These are phyloP conservation scores for Wickerhamomyces xylosicus DNA, from an alignment of 805 yeast genomes.

Conservation along the genomic window DNA sequence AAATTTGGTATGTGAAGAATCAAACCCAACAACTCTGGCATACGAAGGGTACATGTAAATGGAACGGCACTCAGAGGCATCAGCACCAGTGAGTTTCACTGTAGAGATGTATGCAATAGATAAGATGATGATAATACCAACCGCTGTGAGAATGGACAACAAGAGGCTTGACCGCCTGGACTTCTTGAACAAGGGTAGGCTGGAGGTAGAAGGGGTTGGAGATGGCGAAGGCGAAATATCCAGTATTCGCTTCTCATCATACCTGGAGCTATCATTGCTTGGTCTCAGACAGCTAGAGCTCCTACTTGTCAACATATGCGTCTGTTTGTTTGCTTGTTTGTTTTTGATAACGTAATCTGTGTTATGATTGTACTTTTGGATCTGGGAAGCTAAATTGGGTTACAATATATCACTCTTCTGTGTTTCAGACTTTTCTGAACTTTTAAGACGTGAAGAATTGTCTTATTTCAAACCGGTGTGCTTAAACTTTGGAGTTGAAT, in stretches of 20 bases:
- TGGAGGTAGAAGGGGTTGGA: not conserved
- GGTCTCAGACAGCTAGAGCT: not conserved
- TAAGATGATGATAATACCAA: not conserved
- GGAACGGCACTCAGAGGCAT: conserved; percentile 46
- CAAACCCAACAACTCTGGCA: conserved; percentile 65
- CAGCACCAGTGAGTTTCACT: conserved; percentile 27
- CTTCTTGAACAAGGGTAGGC: not conserved
- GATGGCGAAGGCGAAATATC: not conserved
- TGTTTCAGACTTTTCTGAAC: no score
- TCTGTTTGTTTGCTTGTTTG: no score
- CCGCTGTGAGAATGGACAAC: not conserved
- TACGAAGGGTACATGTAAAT: conserved; percentile 81
- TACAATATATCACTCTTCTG: no score
- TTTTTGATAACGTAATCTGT: no score
- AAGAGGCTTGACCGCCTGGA: not conserved
- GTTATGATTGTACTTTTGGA: no score
- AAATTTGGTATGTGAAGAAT: conserved; percentile 52
- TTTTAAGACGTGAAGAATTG: no score
- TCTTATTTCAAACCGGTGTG: no score
- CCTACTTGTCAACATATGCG: not conserved
- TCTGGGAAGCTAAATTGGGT: no score
- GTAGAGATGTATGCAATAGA: not conserved
- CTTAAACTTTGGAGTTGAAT: no score
- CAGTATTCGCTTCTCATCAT: not conserved
- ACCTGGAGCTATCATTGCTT: not conserved